Conservation (phyloP, 2,329 filamentous ascomycete species). For the Helotiales sp. region DNA sequence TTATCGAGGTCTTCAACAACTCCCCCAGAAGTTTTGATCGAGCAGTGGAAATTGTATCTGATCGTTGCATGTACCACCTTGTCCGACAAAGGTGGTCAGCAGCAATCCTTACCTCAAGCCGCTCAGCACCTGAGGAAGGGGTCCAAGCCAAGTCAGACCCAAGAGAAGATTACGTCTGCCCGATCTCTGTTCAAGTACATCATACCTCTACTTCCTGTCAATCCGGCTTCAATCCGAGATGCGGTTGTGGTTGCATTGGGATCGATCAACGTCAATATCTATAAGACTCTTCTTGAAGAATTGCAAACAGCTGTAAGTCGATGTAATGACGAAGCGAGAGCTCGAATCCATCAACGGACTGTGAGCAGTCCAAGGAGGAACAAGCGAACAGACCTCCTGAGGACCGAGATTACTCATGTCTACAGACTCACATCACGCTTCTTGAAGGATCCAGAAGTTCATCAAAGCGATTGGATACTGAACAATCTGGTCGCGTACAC, state of each 20-base stretch:
- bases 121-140: conserved; percentile 81
- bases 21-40: conserved; percentile 85
- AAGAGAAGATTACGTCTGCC: conserved; percentile 85
- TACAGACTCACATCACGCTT: conserved; percentile 95
- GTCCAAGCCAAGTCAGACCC: conserved; percentile 71
- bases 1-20: conserved; percentile 64
- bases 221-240: conserved; percentile 80
- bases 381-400: conserved; percentile 80
- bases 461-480: conserved; percentile 87
- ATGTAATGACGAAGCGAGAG: conserved; percentile 87
- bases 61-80: conserved; percentile 97
- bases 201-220: conserved; percentile 82
- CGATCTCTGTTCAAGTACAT: conserved; percentile 88
- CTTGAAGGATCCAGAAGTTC: conserved; percentile 76
- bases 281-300: conserved; percentile 87
- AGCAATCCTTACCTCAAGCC: conserved; percentile 60
- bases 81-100: conserved; percentile 75
- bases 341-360: conserved; percentile 83
- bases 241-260: conserved; percentile 91
- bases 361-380: conserved; percentile 83
- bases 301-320: conserved; percentile 83
- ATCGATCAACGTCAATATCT: conserved; percentile 93
- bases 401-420: conserved; percentile 94
- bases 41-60: conserved; percentile 97
- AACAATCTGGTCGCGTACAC: conserved; percentile 88